phyloP scores from a whole-genome alignment of 495 filamentous ascomycete genomes.

The Evansstolkia leycettana region DNA sequence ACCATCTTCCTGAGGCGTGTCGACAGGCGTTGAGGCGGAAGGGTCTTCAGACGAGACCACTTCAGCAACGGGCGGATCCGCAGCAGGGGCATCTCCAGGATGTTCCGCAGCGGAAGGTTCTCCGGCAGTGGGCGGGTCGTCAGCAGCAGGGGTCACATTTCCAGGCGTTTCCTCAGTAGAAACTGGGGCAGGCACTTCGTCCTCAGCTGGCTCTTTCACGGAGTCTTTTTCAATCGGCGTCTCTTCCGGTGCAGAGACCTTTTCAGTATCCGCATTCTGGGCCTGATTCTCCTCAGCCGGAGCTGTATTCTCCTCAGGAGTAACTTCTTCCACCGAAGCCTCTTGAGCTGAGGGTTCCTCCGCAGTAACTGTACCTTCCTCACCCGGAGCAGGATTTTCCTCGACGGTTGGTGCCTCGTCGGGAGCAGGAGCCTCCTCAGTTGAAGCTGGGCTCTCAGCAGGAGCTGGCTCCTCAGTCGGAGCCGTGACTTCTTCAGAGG shows the following conservation, averaged over 20 bases:
- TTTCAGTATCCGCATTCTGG: slow-evolving; percentile 6
- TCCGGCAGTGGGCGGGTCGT: too few relatives aligned
- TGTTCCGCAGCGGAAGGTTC: too few relatives aligned
- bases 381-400: slow-evolving; percentile 3
- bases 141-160: slow-evolving; percentile 1
- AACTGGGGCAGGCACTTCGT: too few relatives aligned
- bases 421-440: slow-evolving; percentile 2
- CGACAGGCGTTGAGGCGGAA: slow-evolving; percentile 2
- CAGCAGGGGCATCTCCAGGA: slow-evolving; percentile 7
- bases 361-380: slow-evolving; percentile 5
- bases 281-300: slow-evolving; percentile 6
- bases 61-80: slow-evolving; percentile 1
- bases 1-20: slow-evolving; percentile 1
- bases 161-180: slow-evolving; percentile 4
- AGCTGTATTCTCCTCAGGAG: neutral
- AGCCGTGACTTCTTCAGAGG: neutral
- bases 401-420: slow-evolving; percentile 7
- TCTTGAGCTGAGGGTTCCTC: slow-evolving; percentile 6
- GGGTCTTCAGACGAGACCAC: slow-evolving; percentile 5
- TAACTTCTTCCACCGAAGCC: slow-evolving; percentile 5
- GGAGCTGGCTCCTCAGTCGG: neutral
- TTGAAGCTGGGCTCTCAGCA: slow-evolving; percentile 1
- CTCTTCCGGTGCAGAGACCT: slow-evolving; percentile 1
- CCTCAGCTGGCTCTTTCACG: slow-evolving; percentile 2
- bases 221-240: slow-evolving; percentile 3